Percentiles rank a stretch among this genome's conserved stretches.
These are phyloP conservation scores for Leccinum proximum DNA, from an alignment of 1,284 basidiomycete species.

Conservation along the genomic window DNA sequence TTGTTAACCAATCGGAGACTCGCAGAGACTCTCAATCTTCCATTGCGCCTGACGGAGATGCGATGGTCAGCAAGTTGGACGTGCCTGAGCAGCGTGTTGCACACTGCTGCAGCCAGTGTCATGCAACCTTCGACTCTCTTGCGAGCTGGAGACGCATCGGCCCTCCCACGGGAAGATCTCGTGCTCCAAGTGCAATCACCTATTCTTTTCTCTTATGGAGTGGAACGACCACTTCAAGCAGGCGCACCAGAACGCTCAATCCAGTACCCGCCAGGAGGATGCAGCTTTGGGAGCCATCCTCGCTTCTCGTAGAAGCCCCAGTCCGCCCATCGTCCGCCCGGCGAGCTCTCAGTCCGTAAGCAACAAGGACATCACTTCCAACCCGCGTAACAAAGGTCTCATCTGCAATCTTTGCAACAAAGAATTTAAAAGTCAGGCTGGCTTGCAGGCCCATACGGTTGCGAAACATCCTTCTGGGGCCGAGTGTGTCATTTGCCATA, in stretches of 20 bases:
- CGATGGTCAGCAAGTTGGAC: slow-evolving; percentile 2
- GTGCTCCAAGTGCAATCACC: slow-evolving; percentile 26
- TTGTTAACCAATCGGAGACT: slow-evolving; percentile 2
- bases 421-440: slow-evolving; percentile 19
- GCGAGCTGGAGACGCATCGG: slow-evolving; percentile 24
- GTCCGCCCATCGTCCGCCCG: slow-evolving; percentile 15
- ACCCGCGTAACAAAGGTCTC: slow-evolving; percentile 9
- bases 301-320: slow-evolving; percentile 12
- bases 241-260: slow-evolving; percentile 14
- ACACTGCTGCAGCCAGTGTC: slow-evolving; percentile 23
- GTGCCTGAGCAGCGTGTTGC: slow-evolving; percentile 3
- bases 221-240: slow-evolving; percentile 28
- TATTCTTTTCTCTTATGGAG: slow-evolving; percentile 24
- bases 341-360: slow-evolving; percentile 17
- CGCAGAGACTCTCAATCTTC: slow-evolving; percentile 6
- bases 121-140: slow-evolving; percentile 16
- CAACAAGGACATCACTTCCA: slow-evolving; percentile 8
- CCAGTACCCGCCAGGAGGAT: slow-evolving; percentile 7
- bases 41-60: background rate
- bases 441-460: slow-evolving; percentile 23
- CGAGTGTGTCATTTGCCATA: slow-evolving; percentile 26
- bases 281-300: slow-evolving; percentile 2
- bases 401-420: slow-evolving; percentile 29
- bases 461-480: slow-evolving; percentile 25
- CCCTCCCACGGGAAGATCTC: slow-evolving; percentile 20